Conservation (phyloP, 1,284 basidiomycete species). For the Moesziomyces globuligerus region DNA sequence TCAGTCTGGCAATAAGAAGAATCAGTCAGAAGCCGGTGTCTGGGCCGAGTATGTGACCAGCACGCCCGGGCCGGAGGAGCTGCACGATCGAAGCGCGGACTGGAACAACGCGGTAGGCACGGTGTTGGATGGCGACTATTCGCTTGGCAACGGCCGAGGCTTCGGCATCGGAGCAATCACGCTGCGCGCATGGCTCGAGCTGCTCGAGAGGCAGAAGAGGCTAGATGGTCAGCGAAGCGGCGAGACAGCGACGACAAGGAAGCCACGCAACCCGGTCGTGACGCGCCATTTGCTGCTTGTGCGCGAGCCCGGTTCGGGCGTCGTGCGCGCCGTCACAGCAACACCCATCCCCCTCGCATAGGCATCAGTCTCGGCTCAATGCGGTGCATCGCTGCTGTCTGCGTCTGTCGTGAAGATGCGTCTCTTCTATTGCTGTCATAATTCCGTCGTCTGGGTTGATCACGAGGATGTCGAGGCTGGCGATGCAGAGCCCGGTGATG, state of each 20-base stretch:
- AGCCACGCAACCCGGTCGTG: constrained; percentile 27
- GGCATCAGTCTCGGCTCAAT: background rate
- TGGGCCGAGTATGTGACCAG: constrained; percentile 16
- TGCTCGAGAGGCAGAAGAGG: constrained; percentile 24
- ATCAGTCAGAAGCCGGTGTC: background rate
- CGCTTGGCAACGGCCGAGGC: constrained; percentile 46
- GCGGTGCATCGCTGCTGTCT: background rate
- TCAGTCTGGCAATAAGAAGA: constrained; percentile 1
- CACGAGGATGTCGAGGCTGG: background rate
- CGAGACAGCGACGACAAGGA: constrained; percentile 16
- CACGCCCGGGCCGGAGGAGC: constrained; percentile 25
- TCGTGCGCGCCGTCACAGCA: constrained; percentile 36
- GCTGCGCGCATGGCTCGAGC: constrained; percentile 23
- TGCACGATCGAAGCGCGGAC: constrained; percentile 27
- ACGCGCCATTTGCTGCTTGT: constrained; percentile 33
- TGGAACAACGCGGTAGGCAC: constrained; percentile 48
- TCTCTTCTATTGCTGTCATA: too few relatives aligned
- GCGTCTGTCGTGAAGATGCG: background rate
- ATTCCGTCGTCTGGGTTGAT: background rate
- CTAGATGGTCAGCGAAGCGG: constrained; percentile 4
- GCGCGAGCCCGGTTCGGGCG: constrained; percentile 32
- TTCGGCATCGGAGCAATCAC: constrained; percentile 40
- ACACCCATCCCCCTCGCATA: constrained; percentile 19
- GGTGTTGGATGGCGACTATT: constrained; percentile 55
- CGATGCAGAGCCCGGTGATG: background rate